Percentiles rank a stretch among this genome's conserved stretches.
Conservation (phyloP, 768 basidiomycete genomes). For the Sistotremastrum suecicum region DNA sequence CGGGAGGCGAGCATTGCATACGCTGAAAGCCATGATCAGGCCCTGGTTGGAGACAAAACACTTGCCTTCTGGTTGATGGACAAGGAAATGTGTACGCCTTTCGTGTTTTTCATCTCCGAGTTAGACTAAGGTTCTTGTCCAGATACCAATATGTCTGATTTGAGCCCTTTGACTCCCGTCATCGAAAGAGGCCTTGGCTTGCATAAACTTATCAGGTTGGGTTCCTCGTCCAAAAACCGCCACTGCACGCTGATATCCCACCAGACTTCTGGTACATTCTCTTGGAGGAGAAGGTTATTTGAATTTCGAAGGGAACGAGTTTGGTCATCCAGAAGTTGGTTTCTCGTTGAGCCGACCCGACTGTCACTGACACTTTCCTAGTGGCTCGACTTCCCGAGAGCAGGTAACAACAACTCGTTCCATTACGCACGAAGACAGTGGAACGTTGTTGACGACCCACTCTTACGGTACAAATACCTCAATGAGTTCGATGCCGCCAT, state of each 20-base stretch:
- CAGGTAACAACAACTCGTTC: conserved; percentile 91
- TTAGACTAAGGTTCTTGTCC: conserved; percentile 2
- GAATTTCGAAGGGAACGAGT: conserved; percentile 97
- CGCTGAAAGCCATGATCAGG: conserved; percentile 96
- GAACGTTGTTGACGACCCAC: conserved; percentile 77
- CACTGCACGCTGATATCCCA: conserved; percentile 2
- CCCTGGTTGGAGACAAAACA: conserved; percentile 97
- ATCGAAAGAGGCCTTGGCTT: conserved; percentile 82
- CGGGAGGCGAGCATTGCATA: conserved; percentile 86
- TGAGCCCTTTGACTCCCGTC: conserved; percentile 67
- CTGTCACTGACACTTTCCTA: conserved; percentile 16
- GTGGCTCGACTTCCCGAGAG: conserved; percentile 99
- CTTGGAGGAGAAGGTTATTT: conserved; percentile 96
- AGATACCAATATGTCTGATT: conserved; percentile 93
- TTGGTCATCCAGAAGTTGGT: conserved; percentile 88
- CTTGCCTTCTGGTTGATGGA: conserved; percentile 99
- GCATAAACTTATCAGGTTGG: conserved; percentile 95
- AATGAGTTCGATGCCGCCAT: conserved; percentile 90
- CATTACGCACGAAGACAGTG: conserved; percentile 95
- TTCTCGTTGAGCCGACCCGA: not conserved
- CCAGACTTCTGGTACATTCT: conserved; percentile 75
- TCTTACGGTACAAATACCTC: conserved; percentile 87
- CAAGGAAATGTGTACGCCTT: conserved; percentile 90
- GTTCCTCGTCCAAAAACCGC: not conserved
- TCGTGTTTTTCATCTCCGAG: not conserved